phyloP scores from a whole-genome alignment of 2,329 filamentous ascomycete genomes.

The Kalmusia sp. region DNA sequence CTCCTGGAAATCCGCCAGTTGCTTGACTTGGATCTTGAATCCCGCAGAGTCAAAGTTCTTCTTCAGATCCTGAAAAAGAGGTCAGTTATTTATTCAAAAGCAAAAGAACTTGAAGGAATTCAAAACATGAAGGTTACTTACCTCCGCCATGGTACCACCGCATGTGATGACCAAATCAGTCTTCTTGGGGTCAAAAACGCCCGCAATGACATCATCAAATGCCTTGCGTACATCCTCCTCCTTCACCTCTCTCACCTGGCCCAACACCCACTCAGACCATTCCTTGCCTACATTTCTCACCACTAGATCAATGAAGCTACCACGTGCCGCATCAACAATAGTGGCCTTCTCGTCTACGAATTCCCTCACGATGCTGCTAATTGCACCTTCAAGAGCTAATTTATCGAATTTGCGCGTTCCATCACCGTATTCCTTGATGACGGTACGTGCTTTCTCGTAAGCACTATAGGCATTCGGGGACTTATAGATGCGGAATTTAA shows the following conservation, averaged over 20 bases:
- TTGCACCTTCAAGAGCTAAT: conserved; percentile 84
- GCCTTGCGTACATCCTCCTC: conserved; percentile 78
- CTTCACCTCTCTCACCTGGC: conserved; percentile 76
- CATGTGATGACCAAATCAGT: conserved; percentile 91
- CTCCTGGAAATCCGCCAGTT: conserved; percentile 82
- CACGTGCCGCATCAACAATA: conserved; percentile 79
- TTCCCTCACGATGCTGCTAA: conserved; percentile 84
- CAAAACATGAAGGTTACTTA: too few relatives aligned
- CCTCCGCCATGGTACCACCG: conserved; percentile 83
- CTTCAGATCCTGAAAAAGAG: conserved; percentile 68
- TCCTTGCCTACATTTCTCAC: conserved; percentile 77
- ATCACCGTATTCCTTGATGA: conserved; percentile 76
- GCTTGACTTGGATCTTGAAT: conserved; percentile 78
- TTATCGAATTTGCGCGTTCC: conserved; percentile 77
- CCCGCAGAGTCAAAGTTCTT: conserved; percentile 76
- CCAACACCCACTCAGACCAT: conserved; percentile 79
- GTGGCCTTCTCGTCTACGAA: conserved; percentile 91
- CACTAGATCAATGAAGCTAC: conserved; percentile 83
- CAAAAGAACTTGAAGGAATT: conserved; percentile 23
- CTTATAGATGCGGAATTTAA: conserved; percentile 87
- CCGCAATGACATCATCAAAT: conserved; percentile 77
- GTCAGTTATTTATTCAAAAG: conserved; percentile 14
- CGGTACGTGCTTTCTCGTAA: conserved; percentile 75
- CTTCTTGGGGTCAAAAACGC: conserved; percentile 79
- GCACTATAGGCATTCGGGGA: conserved; percentile 90